These are phyloP conservation scores for Takashimella tepidaria DNA, from an alignment of 1,284 basidiomycete genomes.

Conservation along the genomic window DNA sequence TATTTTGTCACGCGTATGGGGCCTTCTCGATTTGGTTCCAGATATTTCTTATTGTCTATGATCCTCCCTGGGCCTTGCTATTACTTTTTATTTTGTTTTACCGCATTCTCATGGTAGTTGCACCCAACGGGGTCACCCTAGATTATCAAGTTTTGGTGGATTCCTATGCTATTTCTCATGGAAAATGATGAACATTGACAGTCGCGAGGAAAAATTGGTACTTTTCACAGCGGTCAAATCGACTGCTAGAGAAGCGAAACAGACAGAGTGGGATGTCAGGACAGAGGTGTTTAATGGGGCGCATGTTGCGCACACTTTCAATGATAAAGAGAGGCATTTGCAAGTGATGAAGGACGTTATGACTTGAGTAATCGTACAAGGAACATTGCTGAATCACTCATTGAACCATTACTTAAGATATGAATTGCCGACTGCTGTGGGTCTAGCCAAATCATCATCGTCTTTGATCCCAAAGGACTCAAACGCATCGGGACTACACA, in stretches of 20 bases:
- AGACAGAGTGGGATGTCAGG: slow-evolving; percentile 3
- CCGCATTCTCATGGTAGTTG: background rate
- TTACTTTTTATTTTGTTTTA: background rate
- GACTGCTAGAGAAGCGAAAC: slow-evolving; percentile 1
- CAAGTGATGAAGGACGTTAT: background rate
- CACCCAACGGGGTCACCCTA: background rate
- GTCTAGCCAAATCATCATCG: background rate
- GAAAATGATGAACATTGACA: slow-evolving; percentile 1
- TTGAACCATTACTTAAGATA: too few species aligned
- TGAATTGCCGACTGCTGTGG: background rate
- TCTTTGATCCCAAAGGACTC: background rate
- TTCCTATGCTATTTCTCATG: background rate
- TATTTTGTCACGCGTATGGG: background rate
- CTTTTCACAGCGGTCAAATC: background rate
- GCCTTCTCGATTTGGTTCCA: background rate
- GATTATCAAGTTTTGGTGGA: background rate
- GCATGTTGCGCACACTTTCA: slow-evolving; percentile 7
- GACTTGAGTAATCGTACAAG: background rate
- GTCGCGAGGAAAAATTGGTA: slow-evolving; percentile 4
- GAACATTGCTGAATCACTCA: too few species aligned
- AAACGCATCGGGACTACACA: too few species aligned
- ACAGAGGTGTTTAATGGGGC: slow-evolving; percentile 1
- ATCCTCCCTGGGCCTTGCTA: background rate
- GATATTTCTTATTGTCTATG: background rate
- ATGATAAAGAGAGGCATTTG: slow-evolving; percentile 8